A percentile compares a stretch with the other conserved stretches of the same genome.
Evolutionary conservation across 331 rosid species (phyloP).

Genomic region (Quercus lobata): DNA sequence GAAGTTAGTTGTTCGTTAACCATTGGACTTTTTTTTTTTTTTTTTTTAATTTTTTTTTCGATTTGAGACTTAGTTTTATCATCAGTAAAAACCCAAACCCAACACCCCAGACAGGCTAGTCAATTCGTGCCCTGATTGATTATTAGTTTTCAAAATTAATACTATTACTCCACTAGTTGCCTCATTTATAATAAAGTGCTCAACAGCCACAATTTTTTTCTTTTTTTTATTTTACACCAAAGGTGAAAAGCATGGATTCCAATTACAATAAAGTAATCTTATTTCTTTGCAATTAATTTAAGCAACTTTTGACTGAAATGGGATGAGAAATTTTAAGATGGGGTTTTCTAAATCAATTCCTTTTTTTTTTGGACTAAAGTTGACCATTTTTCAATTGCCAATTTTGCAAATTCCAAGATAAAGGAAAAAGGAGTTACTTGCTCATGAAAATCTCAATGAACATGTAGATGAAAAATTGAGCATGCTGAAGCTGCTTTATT

Average conservation of each 20-base stretch:
- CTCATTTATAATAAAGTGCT: no score
- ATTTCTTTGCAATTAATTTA: neutral
- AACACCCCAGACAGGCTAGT: neutral
- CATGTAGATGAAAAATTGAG: neutral
- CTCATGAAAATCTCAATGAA: neutral
- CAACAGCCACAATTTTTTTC: no score
- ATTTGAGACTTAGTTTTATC: neutral
- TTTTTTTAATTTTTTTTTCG: no score
- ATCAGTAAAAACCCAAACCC: neutral
- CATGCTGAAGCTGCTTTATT: neutral
- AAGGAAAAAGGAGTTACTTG: neutral
- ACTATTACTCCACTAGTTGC: no score
- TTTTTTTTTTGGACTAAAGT: neutral
- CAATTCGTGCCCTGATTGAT: no score
- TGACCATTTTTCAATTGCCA: neutral
- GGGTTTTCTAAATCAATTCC: slow-evolving; percentile 1
- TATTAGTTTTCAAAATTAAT: no score
- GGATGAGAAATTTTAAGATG: neutral
- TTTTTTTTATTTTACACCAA: no score
- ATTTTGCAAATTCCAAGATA: neutral
- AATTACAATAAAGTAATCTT: neutral
- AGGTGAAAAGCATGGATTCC: no score
- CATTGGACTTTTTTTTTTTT: neutral
- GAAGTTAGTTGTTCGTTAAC: slow-evolving; percentile 26
- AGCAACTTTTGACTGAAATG: slow-evolving; percentile 14